Evolutionary conservation across 345 rosid genomes (phyloP), one percentile per base, ranked within the genome.

Genomic region (Brassica rapa): DNA sequence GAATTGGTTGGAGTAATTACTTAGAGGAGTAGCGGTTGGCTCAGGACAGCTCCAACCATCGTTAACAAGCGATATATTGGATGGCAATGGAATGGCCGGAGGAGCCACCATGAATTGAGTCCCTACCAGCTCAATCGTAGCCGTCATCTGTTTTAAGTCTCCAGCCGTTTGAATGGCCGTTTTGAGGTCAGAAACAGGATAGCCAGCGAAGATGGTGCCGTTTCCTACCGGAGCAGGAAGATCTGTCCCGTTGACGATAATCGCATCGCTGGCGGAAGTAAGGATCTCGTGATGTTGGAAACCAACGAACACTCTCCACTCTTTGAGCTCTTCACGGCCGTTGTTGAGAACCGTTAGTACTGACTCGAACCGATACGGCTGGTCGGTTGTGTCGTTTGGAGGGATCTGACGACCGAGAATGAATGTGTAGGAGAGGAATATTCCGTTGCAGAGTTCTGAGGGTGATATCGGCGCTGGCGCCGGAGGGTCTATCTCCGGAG

Each of bases 81-180:
- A 41, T 6, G 98, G 98, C 84, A 89, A 51, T 16, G 99, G 98
- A 46, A 84, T 87, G 14, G 9, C 72, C 23, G 89, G 94, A 62
- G 88, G 76, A 53, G 84, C 68, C 29, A 89, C 96, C 46, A 89
- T 93, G 71, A 95, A 95, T 89, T 90, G 94, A 21, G 99, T 95
- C 70, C 98, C 98, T 10, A 93, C 72, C 10, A 95, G 69, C 76
- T 83, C 73, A 60, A 95, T 84, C 83, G 65, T 84, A 39, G 86
- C 90, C 39, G 66, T 83, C 83, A 94, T 93, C 84, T 91, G 98
- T 29, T 85, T 86, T n/a, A 84, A 11, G 69, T 95, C 98, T 1
- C 98, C 99, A 0, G 98, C 97, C 1, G 98, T 95, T 21, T 87
- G 91, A 71, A 95, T 93, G 64, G 96, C 94, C 10, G 96, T 90